Evolutionary conservation across 1,284 basidiomycete genomes (phyloP).

Genomic region (Cutaneotrichosporon cyanovorans): DNA sequence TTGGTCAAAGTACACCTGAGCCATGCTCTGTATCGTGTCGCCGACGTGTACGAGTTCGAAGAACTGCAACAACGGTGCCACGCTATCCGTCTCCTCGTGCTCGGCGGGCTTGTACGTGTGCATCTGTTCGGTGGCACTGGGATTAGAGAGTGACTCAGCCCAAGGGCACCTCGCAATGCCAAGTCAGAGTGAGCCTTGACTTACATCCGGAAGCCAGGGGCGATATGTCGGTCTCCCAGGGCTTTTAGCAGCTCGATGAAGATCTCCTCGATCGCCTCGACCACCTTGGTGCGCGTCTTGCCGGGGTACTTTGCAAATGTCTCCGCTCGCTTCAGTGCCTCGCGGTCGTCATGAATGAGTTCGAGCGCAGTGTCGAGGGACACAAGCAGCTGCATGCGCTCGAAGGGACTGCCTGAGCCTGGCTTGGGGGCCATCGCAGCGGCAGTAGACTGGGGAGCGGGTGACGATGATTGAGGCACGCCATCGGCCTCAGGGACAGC

Average conservation of each 20-base stretch:
- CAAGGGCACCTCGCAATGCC: not conserved
- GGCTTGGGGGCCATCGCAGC: not conserved
- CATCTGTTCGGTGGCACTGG: conserved; percentile 77
- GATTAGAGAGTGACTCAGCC: conserved; percentile 2
- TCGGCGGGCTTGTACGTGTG: conserved; percentile 75
- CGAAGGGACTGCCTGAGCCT: conserved; percentile 39
- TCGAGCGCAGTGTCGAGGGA: conserved; percentile 86
- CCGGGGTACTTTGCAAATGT: conserved; percentile 81
- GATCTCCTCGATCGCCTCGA: conserved; percentile 84
- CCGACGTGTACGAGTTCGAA: conserved; percentile 96
- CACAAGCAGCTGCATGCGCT: conserved; percentile 74
- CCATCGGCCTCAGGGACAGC: not conserved
- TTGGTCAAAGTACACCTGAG: conserved; percentile 96
- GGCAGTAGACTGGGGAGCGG: conserved; percentile 4
- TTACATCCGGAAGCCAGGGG: conserved; percentile 73
- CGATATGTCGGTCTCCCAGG: conserved; percentile 70
- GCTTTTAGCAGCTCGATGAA: conserved; percentile 77
- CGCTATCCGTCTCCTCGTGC: conserved; percentile 65
- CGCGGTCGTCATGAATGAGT: conserved; percentile 84
- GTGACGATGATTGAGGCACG: not conserved
- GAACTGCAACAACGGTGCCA: conserved; percentile 89
- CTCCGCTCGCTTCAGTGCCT: conserved; percentile 83
- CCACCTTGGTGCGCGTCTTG: conserved; percentile 67
- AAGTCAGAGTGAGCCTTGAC: too few species aligned
- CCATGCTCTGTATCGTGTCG: conserved; percentile 94